Percentiles rank a stretch among this genome's conserved stretches.
Evolutionary conservation across 108 stramenopile species (phyloP).

Genomic region (Stephanodiscus minutulus): DNA sequence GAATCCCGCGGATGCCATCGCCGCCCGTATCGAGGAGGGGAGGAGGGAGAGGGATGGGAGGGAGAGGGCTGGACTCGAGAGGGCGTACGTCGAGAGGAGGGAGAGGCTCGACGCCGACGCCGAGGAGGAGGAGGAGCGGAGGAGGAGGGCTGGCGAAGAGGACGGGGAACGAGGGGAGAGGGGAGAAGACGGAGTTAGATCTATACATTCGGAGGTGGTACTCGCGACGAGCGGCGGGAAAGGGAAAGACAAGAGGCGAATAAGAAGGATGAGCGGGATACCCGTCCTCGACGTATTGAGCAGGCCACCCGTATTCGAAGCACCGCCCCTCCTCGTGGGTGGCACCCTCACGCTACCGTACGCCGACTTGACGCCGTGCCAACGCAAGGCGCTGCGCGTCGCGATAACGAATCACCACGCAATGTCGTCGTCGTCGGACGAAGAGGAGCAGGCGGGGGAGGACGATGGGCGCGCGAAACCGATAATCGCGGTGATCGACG

Average conservation of each 20-base stretch:
- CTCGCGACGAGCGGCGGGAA: neutral
- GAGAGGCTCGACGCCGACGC: slow-evolving; percentile 16
- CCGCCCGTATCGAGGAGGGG: neutral
- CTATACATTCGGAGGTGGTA: too few species aligned
- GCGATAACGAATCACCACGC: too few species aligned
- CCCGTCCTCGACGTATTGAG: slow-evolving; percentile 9
- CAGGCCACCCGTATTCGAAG: neutral
- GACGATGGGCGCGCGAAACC: slow-evolving; percentile 28
- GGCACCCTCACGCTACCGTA: slow-evolving; percentile 17
- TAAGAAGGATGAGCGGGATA: slow-evolving; percentile 10
- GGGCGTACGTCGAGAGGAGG: slow-evolving; percentile 10
- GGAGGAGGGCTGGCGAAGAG: too few species aligned
- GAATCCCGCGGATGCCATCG: neutral
- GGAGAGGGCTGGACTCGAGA: slow-evolving; percentile 1
- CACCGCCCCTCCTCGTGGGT: slow-evolving; percentile 28
- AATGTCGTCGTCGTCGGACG: too few species aligned
- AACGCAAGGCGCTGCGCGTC: slow-evolving; percentile 28
- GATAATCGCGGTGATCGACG: slow-evolving; percentile 60
- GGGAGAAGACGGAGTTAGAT: too few species aligned
- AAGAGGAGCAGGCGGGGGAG: neutral
- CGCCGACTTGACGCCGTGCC: slow-evolving; percentile 24
- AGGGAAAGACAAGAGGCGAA: neutral
- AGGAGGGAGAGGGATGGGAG: neutral
- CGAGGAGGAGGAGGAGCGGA: slow-evolving; percentile 1
- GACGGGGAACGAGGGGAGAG: too few species aligned